Base-by-base conservation (phyloP, 2,329 filamentous ascomycete genomes). In the Fusarium sp. region DNA sequence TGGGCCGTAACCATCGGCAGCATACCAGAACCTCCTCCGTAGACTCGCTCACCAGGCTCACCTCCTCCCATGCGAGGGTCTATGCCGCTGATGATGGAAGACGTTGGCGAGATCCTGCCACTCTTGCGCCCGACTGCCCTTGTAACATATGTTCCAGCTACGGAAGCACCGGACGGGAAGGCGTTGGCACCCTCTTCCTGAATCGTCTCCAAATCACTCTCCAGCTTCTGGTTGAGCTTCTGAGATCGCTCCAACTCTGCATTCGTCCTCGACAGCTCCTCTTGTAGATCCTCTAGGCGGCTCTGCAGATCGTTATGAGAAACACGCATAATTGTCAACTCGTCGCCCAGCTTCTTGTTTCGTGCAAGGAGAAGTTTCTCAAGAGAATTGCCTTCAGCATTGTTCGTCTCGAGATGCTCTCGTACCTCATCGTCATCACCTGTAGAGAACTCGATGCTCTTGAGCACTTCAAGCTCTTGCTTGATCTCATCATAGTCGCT, bases 1-100 rank as follows among this genome's bases (percentile, higher is more conserved):
- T 99, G 96, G 3, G 96, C 96, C 33, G 96, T 97, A 52, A 99
- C 92, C 96, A 99, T 99, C 33, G 96, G 96, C 23, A 99, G 83
- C 68, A 99, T 97, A 14, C 94, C 93, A 0, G 92, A 92, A 3
- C 93, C 92, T 54, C 92, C 85, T 32, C 91, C 92, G 25, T 74
- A 74, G 56, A 90, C 85, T 10, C 90, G 84, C 46, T 93, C 92
- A 17, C 84, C 81, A 13, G 61, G 65, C 39, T 84, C 80, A 10
- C 79, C 77, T 47, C 80, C 82, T 47, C 80, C 82, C 41, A 72
- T 67, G 43, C 88, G 85, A 22, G 92, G 90, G 74, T 97, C 92
- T 75, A 97, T 94, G n/a, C 96, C 96, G 62, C 94, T 97, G 73
- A 99, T 98, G 73, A 99, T 98, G 20, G 95, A 98, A 6, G 95